Conservation (phyloP, 352 stramenopile genomes). For the Phytophthora ohioensis region DNA sequence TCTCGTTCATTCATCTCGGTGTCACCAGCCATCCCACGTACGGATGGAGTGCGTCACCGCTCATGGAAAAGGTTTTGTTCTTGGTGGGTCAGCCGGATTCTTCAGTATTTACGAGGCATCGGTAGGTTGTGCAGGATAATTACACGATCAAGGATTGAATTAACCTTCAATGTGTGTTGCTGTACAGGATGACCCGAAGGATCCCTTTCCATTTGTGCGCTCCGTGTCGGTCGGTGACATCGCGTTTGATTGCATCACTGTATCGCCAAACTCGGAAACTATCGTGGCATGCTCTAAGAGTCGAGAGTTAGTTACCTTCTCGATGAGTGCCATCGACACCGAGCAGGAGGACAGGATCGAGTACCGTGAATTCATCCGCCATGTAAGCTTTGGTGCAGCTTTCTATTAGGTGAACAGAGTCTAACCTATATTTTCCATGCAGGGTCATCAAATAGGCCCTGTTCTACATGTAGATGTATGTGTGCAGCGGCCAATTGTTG, state of each 20-base stretch:
- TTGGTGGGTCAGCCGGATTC: constrained; percentile 74
- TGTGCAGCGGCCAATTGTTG: constrained; percentile 84
- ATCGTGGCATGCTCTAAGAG: constrained; percentile 73
- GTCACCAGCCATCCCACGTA: constrained; percentile 73
- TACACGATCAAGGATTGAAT: neutral
- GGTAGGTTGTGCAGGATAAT: constrained; percentile 33
- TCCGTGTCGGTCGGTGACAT: constrained; percentile 77
- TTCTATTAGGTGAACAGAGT: neutral
- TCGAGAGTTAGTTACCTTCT: constrained; percentile 72
- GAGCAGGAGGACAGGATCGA: constrained; percentile 81
- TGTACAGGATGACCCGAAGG: constrained; percentile 74
- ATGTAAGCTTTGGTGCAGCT: constrained; percentile 42
- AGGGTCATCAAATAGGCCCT: constrained; percentile 69
- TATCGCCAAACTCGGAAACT: constrained; percentile 73
- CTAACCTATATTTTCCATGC: constrained; percentile 5
- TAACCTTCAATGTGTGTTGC: neutral
- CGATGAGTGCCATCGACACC: constrained; percentile 77
- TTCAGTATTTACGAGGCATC: constrained; percentile 83
- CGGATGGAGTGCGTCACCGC: constrained; percentile 74
- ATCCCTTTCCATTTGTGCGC: constrained; percentile 81
- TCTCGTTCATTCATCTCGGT: constrained; percentile 71
- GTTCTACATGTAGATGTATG: constrained; percentile 86
- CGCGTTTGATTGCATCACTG: constrained; percentile 74
- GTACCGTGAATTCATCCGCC: constrained; percentile 64
- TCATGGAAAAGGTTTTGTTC: constrained; percentile 78